Base-by-base conservation (phyloP, 2,329 filamentous ascomycete genomes). In the Fusarium foetens region DNA sequence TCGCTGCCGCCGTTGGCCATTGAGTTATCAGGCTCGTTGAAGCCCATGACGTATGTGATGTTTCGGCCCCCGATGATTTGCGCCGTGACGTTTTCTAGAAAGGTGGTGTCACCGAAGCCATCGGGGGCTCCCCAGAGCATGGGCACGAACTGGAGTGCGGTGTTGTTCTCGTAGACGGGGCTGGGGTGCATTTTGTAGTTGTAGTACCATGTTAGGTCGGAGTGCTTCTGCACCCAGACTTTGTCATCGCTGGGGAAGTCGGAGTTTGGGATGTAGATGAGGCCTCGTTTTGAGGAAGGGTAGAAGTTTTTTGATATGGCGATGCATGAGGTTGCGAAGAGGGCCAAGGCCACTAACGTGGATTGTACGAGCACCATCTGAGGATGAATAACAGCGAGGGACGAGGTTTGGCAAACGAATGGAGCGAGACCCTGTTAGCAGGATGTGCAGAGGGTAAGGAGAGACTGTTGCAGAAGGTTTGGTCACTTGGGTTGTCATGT, bases 391-490 rank as follows among this genome's bases (percentile, higher is more conserved):
- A 27, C 17, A 31, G 23, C 7, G 5, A 38, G 19, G 7, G 23
- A 27, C 5, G 13, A 27, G 13, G 49, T 52, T 38, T 17, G 14
- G 33, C 19, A 17, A 21, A 38, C 23, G 19, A n/a, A 27, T 38
- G 7, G 13, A 17, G 5, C 13, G 8, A 6, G 5, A 25, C 1
- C 6, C 3, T 0, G 3, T 27, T 2, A 3, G 33, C 7, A 27
- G 8, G 33, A 21, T 6, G 19, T 17, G 8, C 13, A 21, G 3
- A 9, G 7, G 31, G 5, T 8, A 33, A 8, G 13, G 19, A 12
- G 13, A 36, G 17, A 21, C 17, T 36, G 5, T 21, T 14, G 17
- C 17, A 13, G 13, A n/a, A 8, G 5, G 19, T 12, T 4, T 21
- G 2, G 23, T 25, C 13, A 13, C 10, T 21, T 38, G 10, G 17